Evolutionary conservation across 768 basidiomycete genomes (phyloP).

Genomic region (Boletus edulis): DNA sequence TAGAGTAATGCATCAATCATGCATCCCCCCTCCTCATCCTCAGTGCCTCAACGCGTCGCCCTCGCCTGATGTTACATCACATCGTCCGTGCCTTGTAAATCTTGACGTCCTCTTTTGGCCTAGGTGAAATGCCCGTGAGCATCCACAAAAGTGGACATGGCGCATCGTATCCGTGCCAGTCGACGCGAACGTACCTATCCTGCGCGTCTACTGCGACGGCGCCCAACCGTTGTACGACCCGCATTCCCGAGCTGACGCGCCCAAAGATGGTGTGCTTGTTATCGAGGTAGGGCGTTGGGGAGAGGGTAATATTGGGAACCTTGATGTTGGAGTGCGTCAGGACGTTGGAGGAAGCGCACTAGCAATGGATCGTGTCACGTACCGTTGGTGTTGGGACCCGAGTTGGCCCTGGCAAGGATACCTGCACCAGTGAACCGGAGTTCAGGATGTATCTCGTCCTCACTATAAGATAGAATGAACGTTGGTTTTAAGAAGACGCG

Average conservation of each 20-base stretch:
- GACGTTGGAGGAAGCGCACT: background rate
- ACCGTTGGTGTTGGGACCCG: constrained; percentile 92
- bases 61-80: background rate
- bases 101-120: constrained; percentile 80
- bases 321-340: constrained; percentile 38
- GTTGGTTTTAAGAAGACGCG: background rate
- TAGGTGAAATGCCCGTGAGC: background rate
- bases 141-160: background rate
- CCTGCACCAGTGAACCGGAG: constrained; percentile 94
- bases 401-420: constrained; percentile 96
- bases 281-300: constrained; percentile 81
- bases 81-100: constrained; percentile 68
- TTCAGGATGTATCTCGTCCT: constrained; percentile 90
- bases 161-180: background rate
- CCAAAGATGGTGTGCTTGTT: constrained; percentile 90
- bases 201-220: constrained; percentile 88
- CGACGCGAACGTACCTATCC: constrained; percentile 49
- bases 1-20: too few relatives aligned
- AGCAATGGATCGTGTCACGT: background rate
- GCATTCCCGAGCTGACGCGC: constrained; percentile 86
- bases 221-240: constrained; percentile 87
- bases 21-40: background rate
- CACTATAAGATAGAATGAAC: constrained; percentile 39
- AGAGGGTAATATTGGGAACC: constrained; percentile 87
- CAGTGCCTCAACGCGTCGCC: background rate